Base-by-base conservation (phyloP, 768 basidiomycete species). In the Leucogyrophana mollusca region DNA sequence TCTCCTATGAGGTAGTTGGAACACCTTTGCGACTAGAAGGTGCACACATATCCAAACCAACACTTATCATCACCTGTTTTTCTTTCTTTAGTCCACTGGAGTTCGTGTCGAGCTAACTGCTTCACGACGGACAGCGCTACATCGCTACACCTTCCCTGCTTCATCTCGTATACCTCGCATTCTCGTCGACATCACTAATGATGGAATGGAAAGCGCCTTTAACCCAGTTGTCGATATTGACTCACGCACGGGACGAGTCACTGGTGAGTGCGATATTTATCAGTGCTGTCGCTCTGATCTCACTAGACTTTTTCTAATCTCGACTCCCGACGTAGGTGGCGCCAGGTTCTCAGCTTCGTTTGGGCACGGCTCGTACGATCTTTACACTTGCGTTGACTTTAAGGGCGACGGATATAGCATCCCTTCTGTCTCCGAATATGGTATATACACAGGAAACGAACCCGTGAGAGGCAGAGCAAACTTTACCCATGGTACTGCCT, bases 321-420 rank as follows among this genome's bases (percentile, higher is more conserved):
- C 13, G 25, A n/a, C 39, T 45, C 16, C 6, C 4, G 11, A n/a
- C 9, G 14, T 33, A 46, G 72, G 68, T 1, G 69, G 67, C 17
- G 64, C 65, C 7, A 62, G 60, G 23, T 83, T 79, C 52, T 70
- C 74, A 8, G 74, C 77, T 8, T 79, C 77, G 0, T 85, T 85
- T 54, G 83, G 82, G 3, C 77, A 77, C 34, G 79, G 78, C 1
- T 64, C 73, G 10, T 85, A 83, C 59, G 66, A 68, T 13, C 78
- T 76, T 1, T 83, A 76, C 53, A 77, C 77, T 0, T 85, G 82
- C 52, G 75, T 80, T 0, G 78, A 80, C 49, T 85, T 84, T 62
- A 68, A 74, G 51, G 80, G 78, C 4, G 73, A 77, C 23, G 78
- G 75, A 0, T 77, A 72, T 44, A 52, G 65, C 2, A 62, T 78